Conservation (phyloP, 2,329 filamentous ascomycete species). For the Paecilomyces niveus region DNA sequence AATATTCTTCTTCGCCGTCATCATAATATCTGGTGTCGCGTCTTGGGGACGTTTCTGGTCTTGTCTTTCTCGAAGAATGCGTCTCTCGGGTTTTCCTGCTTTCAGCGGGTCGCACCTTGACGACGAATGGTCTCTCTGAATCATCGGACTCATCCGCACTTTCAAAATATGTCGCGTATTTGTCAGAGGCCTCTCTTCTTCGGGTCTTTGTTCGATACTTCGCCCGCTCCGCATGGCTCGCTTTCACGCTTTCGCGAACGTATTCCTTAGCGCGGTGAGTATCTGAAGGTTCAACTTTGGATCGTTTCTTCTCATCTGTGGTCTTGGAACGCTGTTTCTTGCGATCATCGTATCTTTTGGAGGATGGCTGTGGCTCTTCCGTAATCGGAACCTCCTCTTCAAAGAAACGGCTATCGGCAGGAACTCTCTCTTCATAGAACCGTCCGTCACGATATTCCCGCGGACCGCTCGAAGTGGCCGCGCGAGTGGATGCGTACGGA, state of each 20-base stretch:
- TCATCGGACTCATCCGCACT: constrained; percentile 26
- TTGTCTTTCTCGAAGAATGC: constrained; percentile 5
- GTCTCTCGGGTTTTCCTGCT: constrained; percentile 15
- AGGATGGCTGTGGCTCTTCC: constrained; percentile 29
- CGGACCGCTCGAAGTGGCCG: not conserved
- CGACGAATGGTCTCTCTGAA: constrained; percentile 18
- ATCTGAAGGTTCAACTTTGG: constrained; percentile 21
- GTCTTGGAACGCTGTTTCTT: constrained; percentile 25
- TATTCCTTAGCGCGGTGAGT: constrained; percentile 22
- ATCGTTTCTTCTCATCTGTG: constrained; percentile 31
- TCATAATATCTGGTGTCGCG: constrained; percentile 13
- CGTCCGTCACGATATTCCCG: constrained; percentile 37
- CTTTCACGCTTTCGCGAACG: constrained; percentile 23
- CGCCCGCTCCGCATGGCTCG: constrained; percentile 25
- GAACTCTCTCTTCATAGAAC: constrained; percentile 38
- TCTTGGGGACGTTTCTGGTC: constrained; percentile 10
- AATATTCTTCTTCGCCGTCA: constrained; percentile 19
- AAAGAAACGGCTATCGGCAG: constrained; percentile 25
- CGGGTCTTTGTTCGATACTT: constrained; percentile 38
- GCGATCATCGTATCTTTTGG: constrained; percentile 34
- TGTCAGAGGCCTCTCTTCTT: constrained; percentile 33
- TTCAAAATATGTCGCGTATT: constrained; percentile 23
- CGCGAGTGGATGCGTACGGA: not conserved
- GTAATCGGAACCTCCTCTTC: constrained; percentile 31
- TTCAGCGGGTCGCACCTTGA: constrained; percentile 14